A percentile compares a stretch with the other conserved stretches of the same genome.
Conservation (phyloP, 1,284 basidiomycete species). For the Ganoderma multipileum region DNA sequence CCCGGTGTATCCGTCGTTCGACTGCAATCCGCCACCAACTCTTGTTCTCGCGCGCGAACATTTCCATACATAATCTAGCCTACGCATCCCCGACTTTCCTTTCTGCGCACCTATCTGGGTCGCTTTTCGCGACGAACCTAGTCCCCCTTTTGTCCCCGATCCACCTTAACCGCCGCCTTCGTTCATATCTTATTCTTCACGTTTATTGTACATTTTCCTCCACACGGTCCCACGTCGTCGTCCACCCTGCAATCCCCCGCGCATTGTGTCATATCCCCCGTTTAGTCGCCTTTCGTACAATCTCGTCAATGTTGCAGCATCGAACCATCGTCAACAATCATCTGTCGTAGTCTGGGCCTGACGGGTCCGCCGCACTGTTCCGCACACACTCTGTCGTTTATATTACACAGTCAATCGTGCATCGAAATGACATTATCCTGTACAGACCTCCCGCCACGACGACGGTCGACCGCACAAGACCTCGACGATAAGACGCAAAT, state of each 20-base stretch:
- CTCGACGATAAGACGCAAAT: neutral
- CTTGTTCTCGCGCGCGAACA: constrained; percentile 25
- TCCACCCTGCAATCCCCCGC: constrained; percentile 39
- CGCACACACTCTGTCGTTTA: constrained; percentile 38
- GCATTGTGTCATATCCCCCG: constrained; percentile 43
- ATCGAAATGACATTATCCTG: constrained; percentile 35
- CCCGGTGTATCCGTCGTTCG: constrained; percentile 40
- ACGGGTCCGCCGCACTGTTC: constrained; percentile 35
- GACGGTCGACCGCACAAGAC: neutral
- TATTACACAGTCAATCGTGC: constrained; percentile 35
- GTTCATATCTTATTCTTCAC: constrained; percentile 76
- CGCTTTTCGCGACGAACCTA: constrained; percentile 53
- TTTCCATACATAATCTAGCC: constrained; percentile 49
- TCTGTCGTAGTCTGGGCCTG: constrained; percentile 42
- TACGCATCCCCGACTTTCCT: constrained; percentile 53
- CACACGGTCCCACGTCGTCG: constrained; percentile 39
- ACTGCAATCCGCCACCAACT: constrained; percentile 24
- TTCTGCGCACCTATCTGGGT: constrained; percentile 48
- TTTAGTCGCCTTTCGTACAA: constrained; percentile 34
- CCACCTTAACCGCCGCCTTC: constrained; percentile 40
- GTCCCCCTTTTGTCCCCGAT: constrained; percentile 33
- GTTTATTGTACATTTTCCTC: constrained; percentile 60
- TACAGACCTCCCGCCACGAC: neutral
- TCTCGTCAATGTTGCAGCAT: constrained; percentile 59
- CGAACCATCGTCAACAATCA: constrained; percentile 42